phyloP scores from a whole-genome alignment of 2,329 filamentous ascomycete species.

The Macrophomina phaseolina region DNA sequence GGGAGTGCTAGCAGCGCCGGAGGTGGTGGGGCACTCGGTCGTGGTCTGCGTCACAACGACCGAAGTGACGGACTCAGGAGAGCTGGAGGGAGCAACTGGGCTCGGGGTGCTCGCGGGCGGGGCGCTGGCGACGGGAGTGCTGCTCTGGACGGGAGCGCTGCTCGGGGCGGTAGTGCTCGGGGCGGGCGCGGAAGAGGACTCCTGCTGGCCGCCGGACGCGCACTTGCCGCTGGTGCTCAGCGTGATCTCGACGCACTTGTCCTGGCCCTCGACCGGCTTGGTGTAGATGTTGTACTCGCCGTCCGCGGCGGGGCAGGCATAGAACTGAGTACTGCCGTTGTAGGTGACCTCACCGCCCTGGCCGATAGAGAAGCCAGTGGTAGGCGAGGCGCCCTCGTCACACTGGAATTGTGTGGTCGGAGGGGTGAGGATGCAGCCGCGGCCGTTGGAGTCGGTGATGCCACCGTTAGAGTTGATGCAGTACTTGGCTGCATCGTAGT shows the following conservation, averaged over 20 bases:
- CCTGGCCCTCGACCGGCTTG: constrained; percentile 46
- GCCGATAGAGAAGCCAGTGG: constrained; percentile 62
- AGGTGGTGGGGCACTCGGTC: constrained; percentile 17
- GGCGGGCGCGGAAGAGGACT: constrained; percentile 37
- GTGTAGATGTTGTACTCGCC: constrained; percentile 64
- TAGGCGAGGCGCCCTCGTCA: constrained; percentile 59
- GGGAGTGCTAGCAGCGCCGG: constrained; percentile 14
- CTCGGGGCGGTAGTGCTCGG: constrained; percentile 28
- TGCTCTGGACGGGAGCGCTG: neutral
- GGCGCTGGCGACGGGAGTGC: constrained; percentile 1
- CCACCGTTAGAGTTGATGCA: constrained; percentile 55
- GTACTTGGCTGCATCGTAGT: constrained; percentile 56
- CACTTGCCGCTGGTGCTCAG: constrained; percentile 39
- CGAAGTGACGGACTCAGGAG: neutral
- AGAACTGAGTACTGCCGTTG: constrained; percentile 61
- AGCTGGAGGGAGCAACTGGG: neutral
- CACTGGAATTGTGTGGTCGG: constrained; percentile 67
- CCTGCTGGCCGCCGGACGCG: constrained; percentile 40
- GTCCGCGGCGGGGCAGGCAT: constrained; percentile 65
- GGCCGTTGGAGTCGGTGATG: constrained; percentile 61
- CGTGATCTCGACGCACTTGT: constrained; percentile 58
- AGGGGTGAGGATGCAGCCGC: constrained; percentile 68
- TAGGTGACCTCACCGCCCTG: constrained; percentile 60
- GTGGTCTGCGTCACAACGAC: constrained; percentile 20
- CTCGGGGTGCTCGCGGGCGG: no score